Conservation (phyloP, 495 filamentous ascomycete genomes). For the Neurospora sublineolata region DNA sequence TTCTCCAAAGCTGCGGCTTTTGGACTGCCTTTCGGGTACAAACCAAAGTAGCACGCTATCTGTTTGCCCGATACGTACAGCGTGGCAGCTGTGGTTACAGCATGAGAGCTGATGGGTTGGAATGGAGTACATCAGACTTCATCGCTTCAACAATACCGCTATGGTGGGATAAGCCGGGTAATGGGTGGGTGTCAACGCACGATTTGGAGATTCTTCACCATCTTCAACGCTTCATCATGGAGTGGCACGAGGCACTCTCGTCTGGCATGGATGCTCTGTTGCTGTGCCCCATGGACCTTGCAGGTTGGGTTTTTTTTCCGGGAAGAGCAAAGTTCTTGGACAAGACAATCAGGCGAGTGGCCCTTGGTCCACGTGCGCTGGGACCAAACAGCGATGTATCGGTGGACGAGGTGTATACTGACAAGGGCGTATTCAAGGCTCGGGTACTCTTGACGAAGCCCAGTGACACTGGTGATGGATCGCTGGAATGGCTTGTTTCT, state of each 20-base stretch:
- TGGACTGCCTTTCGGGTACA: neutral
- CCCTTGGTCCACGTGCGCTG: neutral
- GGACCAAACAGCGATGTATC: neutral
- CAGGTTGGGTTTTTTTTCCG: neutral
- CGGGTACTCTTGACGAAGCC: neutral
- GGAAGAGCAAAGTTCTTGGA: slow-evolving; percentile 1
- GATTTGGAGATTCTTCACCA: neutral
- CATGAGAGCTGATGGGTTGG: neutral
- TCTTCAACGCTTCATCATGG: slow-evolving; percentile 1
- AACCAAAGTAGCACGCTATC: neutral
- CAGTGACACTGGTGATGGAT: neutral
- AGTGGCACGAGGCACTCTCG: slow-evolving; percentile 1
- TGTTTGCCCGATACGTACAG: slow-evolving; percentile 1
- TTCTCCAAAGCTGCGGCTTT: neutral
- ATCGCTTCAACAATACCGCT: neutral
- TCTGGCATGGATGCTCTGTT: neutral
- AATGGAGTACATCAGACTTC: neutral
- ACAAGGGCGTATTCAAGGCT: slow-evolving; percentile 1
- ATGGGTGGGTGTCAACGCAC: neutral
- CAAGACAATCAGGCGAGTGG: neutral
- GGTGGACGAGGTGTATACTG: neutral
- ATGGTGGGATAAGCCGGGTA: neutral
- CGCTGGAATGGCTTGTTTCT: neutral
- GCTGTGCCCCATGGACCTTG: neutral
- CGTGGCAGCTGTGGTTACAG: neutral